Percentiles rank a stretch among this genome's conserved stretches.
phyloP scores from a whole-genome alignment of 2,329 filamentous ascomycete species.

The Orbilia ellipsospora region DNA sequence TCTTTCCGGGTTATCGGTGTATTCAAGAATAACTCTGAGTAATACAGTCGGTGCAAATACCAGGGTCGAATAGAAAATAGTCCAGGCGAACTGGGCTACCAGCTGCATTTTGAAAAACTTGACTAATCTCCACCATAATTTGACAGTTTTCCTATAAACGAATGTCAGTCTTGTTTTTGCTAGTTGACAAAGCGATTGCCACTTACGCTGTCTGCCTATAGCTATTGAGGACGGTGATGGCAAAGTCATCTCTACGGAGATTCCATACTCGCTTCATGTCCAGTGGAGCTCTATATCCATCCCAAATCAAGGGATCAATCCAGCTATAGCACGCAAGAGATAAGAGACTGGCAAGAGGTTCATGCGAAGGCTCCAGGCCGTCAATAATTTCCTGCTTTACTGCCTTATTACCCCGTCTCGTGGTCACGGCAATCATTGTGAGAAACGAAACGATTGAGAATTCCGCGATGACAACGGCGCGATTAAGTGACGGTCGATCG shows the following conservation, averaged over 20 bases:
- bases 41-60: conserved; percentile 92
- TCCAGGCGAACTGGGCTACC: conserved; percentile 81
- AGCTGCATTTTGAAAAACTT: conserved; percentile 84
- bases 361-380: conserved; percentile 83
- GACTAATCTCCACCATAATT: conserved; percentile 81
- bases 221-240: conserved; percentile 78
- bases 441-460: conserved; percentile 81
- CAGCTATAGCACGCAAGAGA: conserved; percentile 89
- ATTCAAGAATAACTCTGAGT: conserved; percentile 89
- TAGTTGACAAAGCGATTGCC: not conserved
- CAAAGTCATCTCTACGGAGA: conserved; percentile 86
- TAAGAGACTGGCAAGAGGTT: conserved; percentile 87
- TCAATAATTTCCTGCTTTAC: conserved; percentile 90
- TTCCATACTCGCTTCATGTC: conserved; percentile 94
- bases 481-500: conserved; percentile 72
- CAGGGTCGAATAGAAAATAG: conserved; percentile 80
- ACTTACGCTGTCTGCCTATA: conserved; percentile 79
- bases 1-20: conserved; percentile 82
- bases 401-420: conserved; percentile 89
- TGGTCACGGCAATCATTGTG: conserved; percentile 79
- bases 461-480: conserved; percentile 75
- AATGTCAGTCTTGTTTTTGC: not conserved
- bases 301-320: conserved; percentile 89
- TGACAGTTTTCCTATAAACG: conserved; percentile 72
- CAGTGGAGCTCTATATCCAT: conserved; percentile 84